phyloP scores from a whole-genome alignment of 257 asterid genomes.

The Salvia hispanica region DNA sequence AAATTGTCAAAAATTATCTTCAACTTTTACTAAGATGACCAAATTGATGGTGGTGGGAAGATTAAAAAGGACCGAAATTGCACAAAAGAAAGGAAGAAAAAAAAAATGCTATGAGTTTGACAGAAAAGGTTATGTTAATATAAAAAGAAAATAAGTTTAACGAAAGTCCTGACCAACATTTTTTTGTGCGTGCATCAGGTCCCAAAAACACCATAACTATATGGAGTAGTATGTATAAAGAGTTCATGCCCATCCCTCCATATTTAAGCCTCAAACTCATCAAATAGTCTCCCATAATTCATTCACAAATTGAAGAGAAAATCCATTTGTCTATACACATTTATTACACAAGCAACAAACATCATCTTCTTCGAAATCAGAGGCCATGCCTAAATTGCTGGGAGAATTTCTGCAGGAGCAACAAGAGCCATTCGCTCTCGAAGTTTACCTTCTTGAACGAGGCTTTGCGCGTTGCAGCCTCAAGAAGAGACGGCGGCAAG shows the following conservation, averaged over 20 bases:
- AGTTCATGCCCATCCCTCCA: conserved; percentile 23
- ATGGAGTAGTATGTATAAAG: no score
- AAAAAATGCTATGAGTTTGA: no score
- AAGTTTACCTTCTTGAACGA: conserved; percentile 57
- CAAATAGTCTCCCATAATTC: conserved; percentile 31
- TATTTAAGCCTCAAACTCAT: conserved; percentile 39
- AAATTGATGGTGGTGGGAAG: no score
- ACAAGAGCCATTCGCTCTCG: conserved; percentile 74
- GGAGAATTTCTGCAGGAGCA: conserved; percentile 67
- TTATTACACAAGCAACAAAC: conserved; percentile 33
- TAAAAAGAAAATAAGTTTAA: no score
- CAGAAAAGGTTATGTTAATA: no score
- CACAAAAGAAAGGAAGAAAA: no score
- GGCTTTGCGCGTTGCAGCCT: conserved; percentile 36
- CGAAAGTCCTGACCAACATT: no score
- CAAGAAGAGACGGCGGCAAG: conserved; percentile 36
- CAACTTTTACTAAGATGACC: no score
- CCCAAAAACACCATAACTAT: no score
- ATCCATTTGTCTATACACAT: conserved; percentile 29
- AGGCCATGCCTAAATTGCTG: conserved; percentile 43
- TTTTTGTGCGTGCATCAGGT: no score
- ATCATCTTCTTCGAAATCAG: conserved; percentile 25
- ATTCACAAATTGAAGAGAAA: conserved; percentile 28
- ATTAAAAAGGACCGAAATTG: no score
- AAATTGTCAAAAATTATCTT: no score